phyloP scores from a whole-genome alignment of 805 yeast species.

The Candida adriatica region DNA sequence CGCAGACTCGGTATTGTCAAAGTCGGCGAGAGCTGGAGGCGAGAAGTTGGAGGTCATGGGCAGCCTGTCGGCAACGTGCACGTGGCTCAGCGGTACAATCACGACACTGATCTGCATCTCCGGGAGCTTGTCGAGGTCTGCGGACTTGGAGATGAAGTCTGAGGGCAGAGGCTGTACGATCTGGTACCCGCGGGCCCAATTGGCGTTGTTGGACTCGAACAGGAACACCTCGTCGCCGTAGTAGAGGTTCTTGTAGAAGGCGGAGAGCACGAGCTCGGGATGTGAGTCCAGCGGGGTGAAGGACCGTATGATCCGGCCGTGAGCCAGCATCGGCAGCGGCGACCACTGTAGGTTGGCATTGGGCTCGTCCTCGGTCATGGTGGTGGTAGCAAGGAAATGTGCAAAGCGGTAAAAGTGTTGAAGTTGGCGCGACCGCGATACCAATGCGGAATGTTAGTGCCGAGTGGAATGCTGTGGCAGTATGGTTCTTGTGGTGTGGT shows the following conservation, averaged over 20 bases:
- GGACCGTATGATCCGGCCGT: slow-evolving; percentile 37
- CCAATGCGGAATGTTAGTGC: too few species aligned
- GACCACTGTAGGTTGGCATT: slow-evolving; percentile 31
- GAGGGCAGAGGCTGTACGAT: slow-evolving; percentile 63
- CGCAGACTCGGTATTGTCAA: slow-evolving; percentile 17
- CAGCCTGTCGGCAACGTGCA: slow-evolving; percentile 36
- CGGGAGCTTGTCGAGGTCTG: slow-evolving; percentile 57
- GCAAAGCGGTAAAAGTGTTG: too few species aligned
- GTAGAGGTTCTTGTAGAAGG: slow-evolving; percentile 45
- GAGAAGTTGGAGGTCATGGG: slow-evolving; percentile 31
- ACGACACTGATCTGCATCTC: slow-evolving; percentile 46
- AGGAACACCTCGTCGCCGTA: slow-evolving; percentile 76
- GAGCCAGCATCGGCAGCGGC: slow-evolving; percentile 39
- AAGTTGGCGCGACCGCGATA: too few species aligned
- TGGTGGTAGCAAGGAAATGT: too few species aligned
- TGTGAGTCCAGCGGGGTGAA: slow-evolving; percentile 39
- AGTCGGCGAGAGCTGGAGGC: slow-evolving; percentile 24
- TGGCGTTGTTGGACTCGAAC: slow-evolving; percentile 52
- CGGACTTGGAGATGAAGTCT: slow-evolving; percentile 54
- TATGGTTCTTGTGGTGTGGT: too few species aligned
- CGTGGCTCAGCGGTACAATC: slow-evolving; percentile 54
- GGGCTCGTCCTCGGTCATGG: too few species aligned
- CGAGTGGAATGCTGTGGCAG: too few species aligned
- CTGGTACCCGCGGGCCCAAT: slow-evolving; percentile 79
- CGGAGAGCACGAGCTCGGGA: slow-evolving; percentile 27